These are phyloP conservation scores for Malus sylvestris DNA, from an alignment of 306 rosid genomes.

Conservation along the genomic window DNA sequence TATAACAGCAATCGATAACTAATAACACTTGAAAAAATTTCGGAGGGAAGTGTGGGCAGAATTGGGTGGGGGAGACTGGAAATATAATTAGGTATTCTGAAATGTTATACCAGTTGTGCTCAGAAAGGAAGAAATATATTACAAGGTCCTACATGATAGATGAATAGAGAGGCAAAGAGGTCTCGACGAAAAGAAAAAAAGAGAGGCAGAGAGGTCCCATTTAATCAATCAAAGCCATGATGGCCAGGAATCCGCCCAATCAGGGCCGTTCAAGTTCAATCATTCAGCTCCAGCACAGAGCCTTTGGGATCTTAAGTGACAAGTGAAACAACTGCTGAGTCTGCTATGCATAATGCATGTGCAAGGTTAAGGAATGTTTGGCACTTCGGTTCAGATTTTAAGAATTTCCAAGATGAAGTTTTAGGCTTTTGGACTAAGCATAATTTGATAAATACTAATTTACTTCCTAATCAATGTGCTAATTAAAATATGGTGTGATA, in stretches of 20 bases:
- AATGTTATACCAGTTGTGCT: slow-evolving; percentile 9
- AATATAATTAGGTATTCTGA: slow-evolving; percentile 5
- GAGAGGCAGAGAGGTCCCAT: slow-evolving; percentile 4
- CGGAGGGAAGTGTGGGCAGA: no score
- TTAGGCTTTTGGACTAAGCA: not conserved
- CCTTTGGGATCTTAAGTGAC: slow-evolving; percentile 5
- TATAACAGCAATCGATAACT: no score
- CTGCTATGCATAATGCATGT: not conserved
- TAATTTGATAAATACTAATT: not conserved
- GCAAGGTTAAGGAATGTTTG: slow-evolving; percentile 6
- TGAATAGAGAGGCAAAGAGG: not conserved
- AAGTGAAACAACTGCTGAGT: slow-evolving; percentile 9
- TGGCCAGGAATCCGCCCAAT: not conserved
- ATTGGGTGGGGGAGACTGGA: not conserved
- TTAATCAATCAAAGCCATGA: not conserved
- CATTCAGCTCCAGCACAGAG: not conserved
- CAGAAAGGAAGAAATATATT: not conserved
- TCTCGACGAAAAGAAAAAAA: not conserved
- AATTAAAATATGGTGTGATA: not conserved
- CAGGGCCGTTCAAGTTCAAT: slow-evolving; percentile 13
- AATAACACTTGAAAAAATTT: no score
- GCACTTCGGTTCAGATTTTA: not conserved
- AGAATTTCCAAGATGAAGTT: not conserved
- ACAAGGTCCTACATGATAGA: slow-evolving; percentile 7
- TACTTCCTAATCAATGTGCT: not conserved